phyloP scores from a whole-genome alignment of 73 alveolate species.

The Stentor roeselii region DNA sequence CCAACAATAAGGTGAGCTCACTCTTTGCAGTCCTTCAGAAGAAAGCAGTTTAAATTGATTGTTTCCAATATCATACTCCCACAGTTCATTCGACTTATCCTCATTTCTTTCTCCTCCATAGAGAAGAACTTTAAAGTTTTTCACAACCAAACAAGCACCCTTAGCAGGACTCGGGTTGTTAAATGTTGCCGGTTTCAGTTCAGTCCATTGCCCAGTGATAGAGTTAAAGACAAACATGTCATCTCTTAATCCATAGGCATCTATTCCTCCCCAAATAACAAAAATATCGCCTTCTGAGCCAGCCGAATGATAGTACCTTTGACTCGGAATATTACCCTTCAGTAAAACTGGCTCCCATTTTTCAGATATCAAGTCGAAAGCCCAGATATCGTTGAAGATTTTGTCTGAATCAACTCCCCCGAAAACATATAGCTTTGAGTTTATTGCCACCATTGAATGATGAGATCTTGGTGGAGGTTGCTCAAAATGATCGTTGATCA shows the following conservation, averaged over 20 bases:
- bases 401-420: not conserved
- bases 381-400: not conserved
- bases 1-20: not conserved
- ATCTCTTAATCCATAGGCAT: not conserved
- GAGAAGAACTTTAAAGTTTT: no score
- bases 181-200: no score
- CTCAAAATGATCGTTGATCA: no score
- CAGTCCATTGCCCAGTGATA: no score
- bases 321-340: not conserved
- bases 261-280: constrained; percentile 3
- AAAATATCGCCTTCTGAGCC: not conserved
- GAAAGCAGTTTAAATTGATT: not conserved
- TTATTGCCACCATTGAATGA: not conserved
- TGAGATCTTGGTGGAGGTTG: constrained; percentile 1
- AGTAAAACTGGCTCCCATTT: not conserved
- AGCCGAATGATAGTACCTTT: not conserved
- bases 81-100: not conserved
- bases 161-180: no score
- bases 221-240: not conserved
- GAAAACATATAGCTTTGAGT: not conserved
- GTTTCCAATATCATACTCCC: not conserved
- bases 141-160: no score
- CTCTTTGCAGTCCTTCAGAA: not conserved
- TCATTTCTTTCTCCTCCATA: not conserved
- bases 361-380: not conserved